phyloP scores from a whole-genome alignment of 1,284 basidiomycete species.

The Tylopilus sp. region DNA sequence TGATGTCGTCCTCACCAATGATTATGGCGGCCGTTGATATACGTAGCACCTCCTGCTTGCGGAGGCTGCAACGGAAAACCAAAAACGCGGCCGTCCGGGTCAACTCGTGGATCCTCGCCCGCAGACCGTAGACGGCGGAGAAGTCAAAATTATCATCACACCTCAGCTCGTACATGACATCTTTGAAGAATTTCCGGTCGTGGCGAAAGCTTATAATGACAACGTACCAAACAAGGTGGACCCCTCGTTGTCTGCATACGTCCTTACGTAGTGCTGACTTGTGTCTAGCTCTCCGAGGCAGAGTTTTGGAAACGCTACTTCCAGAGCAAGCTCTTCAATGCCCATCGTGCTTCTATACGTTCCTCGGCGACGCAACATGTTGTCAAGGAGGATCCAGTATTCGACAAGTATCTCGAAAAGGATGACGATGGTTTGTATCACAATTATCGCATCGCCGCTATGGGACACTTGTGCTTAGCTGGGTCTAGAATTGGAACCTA shows the following conservation, averaged over 20 bases:
- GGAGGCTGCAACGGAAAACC: conserved; percentile 66
- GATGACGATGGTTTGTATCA: conserved; percentile 80
- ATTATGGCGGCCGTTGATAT: neutral
- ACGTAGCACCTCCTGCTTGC: conserved; percentile 65
- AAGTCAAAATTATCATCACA: conserved; percentile 88
- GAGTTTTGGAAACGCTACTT: conserved; percentile 99
- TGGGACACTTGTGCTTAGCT: neutral
- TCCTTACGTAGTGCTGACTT: conserved; percentile 1
- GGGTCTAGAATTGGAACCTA: conserved; percentile 73
- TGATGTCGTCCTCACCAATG: neutral
- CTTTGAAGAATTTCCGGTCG: conserved; percentile 96
- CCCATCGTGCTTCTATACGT: conserved; percentile 89
- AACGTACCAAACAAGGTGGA: conserved; percentile 85
- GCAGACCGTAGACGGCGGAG: conserved; percentile 72
- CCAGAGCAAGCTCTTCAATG: conserved; percentile 90
- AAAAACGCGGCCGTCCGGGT: conserved; percentile 80
- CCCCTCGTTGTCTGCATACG: conserved; percentile 8
- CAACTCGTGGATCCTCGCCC: conserved; percentile 88
- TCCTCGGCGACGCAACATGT: conserved; percentile 81
- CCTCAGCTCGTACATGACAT: conserved; percentile 93
- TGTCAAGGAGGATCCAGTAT: conserved; percentile 88
- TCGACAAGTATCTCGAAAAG: conserved; percentile 92
- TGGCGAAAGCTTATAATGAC: conserved; percentile 87
- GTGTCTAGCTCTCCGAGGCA: conserved; percentile 71
- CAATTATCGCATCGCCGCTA: neutral